Evolutionary conservation across 768 basidiomycete genomes (phyloP).

Genomic region (Xerocomellus intermedius): DNA sequence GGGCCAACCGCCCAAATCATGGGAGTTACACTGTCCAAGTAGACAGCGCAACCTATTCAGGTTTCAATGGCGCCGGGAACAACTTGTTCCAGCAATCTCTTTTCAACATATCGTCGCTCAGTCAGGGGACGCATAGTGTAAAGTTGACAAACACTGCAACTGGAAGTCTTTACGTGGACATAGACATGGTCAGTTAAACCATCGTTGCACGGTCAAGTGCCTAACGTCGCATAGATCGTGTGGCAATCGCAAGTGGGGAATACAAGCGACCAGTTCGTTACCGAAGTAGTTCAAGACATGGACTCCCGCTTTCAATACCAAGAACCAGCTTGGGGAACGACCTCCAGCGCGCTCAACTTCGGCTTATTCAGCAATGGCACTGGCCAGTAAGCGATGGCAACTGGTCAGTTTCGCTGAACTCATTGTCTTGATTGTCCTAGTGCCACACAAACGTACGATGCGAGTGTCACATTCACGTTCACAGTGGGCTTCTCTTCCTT

Average conservation of each 20-base stretch:
- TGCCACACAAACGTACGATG: conserved; percentile 33
- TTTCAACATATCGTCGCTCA: conserved; percentile 37
- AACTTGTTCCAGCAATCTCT: conserved; percentile 40
- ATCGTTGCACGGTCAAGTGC: too few species aligned
- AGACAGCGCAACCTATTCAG: conserved; percentile 34
- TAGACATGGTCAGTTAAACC: conserved; percentile 41
- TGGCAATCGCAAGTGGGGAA: conserved; percentile 31
- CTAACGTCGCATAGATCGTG: conserved; percentile 18
- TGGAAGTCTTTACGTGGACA: conserved; percentile 38
- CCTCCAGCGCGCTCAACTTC: conserved; percentile 29
- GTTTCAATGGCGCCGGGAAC: conserved; percentile 29
- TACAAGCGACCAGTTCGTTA: conserved; percentile 8
- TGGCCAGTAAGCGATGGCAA: conserved; percentile 36
- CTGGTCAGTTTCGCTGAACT: background rate
- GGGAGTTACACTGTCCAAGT: conserved; percentile 44
- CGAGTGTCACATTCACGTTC: conserved; percentile 40
- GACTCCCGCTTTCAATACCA: conserved; percentile 41
- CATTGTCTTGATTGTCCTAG: conserved; percentile 20
- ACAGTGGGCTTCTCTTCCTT: conserved; percentile 29
- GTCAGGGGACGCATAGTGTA: conserved; percentile 37
- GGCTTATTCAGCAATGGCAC: conserved; percentile 41
- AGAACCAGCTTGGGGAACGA: conserved; percentile 37
- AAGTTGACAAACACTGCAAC: conserved; percentile 33
- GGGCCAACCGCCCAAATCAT: conserved; percentile 48
- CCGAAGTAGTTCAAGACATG: conserved; percentile 33